Conservation (phyloP, 306 rosid species). For the Vigna radiata region DNA sequence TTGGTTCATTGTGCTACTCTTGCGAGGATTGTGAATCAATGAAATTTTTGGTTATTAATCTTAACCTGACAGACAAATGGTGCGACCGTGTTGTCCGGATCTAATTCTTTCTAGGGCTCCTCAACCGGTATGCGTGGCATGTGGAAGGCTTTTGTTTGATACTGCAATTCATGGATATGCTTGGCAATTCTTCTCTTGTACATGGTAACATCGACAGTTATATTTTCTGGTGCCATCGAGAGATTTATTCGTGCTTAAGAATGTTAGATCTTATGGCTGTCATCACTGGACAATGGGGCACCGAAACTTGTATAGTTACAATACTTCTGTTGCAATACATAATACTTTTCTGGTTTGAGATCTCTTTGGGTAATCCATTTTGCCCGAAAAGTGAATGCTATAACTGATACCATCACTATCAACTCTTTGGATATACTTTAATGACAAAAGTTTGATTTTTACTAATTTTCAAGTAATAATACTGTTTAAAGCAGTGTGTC, state of each 20-base stretch:
- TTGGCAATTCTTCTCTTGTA: conserved; percentile 60
- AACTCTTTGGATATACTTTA: no score
- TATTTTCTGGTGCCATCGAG: conserved; percentile 53
- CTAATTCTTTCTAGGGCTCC: conserved; percentile 49
- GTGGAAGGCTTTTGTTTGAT: conserved; percentile 35
- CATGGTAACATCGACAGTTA: conserved; percentile 59
- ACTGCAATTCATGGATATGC: conserved; percentile 47
- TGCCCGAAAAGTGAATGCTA: neutral
- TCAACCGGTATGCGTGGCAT: conserved; percentile 38
- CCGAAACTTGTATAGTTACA: conserved; percentile 66
- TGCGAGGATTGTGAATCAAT: conserved; percentile 40
- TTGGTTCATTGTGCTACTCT: conserved; percentile 41
- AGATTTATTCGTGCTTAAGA: conserved; percentile 41
- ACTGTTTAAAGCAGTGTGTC: no score
- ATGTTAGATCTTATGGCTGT: conserved; percentile 45
- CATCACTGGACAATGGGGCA: conserved; percentile 47
- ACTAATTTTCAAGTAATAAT: no score
- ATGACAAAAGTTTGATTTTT: no score
- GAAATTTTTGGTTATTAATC: conserved; percentile 43
- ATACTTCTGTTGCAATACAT: conserved; percentile 52
- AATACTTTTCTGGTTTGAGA: conserved; percentile 46
- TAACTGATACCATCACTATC: no score
- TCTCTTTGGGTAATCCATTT: conserved; percentile 1
- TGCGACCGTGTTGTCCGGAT: conserved; percentile 40
- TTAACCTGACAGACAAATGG: conserved; percentile 41